Base-by-base conservation (phyloP, 1,284 basidiomycete species). In the Xerocomus cyaneibrunnescens region DNA sequence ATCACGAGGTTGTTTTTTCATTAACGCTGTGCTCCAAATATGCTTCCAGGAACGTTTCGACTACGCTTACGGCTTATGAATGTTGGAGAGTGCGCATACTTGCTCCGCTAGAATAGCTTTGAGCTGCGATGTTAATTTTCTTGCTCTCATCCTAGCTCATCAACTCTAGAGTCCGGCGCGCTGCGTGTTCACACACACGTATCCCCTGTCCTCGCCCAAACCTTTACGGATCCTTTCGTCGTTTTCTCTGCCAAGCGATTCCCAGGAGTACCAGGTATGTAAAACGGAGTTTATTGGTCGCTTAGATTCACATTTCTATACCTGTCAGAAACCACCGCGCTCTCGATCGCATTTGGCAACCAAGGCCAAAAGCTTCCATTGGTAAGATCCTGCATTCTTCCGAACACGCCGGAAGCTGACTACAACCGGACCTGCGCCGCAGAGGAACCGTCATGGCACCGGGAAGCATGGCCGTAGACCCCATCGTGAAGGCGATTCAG, bases 201-300 rank as follows among this genome's bases (percentile, higher is more conserved):
- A 50, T 85, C 85, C 41, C 85, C 86, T 21, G 83, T 94, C 6
- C 79, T 94, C 17, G 91, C 93, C 8, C 85, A 92, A 66, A 83
- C 86, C 3, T 92, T 88, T 66, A 92, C 91, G 42, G 84, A 92
- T n/a, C 76, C 84, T 17, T 96, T 97, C 66, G 82, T 84, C n/a
- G 94, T 96, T 2, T 95, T 80, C 71, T 93, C 92, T 4, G 92
- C 92, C 30, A 96, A 96, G 72, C 82, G 89, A 31, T 96, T 95
- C 74, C 93, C 94, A 32, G 93, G 93, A 39, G 92, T 95, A 30
- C 89, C 91, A 74, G 87, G 89, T 91, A 69, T 62, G 79, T 73
- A 57, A 52, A 28, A 19, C 47, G 52, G 53, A n/a, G 28, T 50
- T 49, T 56, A 46, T 60, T 48, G n/a, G 23, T 48, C 28, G 19